These are phyloP conservation scores for Agaricales sp. DNA, from an alignment of 1,284 basidiomycete genomes.

Conservation along the genomic window DNA sequence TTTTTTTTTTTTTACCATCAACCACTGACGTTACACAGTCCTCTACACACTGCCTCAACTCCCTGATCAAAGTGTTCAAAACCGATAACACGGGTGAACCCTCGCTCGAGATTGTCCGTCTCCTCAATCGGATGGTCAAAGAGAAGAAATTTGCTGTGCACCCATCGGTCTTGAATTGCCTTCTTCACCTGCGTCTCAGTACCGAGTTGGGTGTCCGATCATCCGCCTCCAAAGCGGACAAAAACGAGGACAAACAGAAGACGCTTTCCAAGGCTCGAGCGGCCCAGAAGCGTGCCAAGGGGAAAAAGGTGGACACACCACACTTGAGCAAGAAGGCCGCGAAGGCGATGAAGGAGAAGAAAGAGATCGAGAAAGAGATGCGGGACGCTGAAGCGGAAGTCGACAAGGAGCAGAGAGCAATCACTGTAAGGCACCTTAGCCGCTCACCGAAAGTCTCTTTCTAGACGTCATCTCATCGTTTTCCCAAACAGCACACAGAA, in stretches of 20 bases:
- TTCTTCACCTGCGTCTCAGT: constrained; percentile 82
- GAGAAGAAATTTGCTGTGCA: constrained; percentile 88
- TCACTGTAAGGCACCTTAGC: constrained; percentile 67
- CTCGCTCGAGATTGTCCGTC: constrained; percentile 83
- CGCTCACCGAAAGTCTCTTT: too few species aligned
- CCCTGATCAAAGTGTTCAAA: constrained; percentile 75
- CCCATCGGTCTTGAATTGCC: constrained; percentile 79
- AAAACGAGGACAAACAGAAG: constrained; percentile 30
- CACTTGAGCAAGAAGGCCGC: constrained; percentile 83
- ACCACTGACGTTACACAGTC: constrained; percentile 28
- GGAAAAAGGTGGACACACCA: constrained; percentile 52
- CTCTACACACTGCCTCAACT: constrained; percentile 74
- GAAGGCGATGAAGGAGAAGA: constrained; percentile 72
- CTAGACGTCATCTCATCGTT: neutral
- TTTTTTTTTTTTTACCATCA: constrained; percentile 2
- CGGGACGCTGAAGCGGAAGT: constrained; percentile 92
- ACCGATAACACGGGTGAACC: constrained; percentile 71
- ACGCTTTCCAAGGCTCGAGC: constrained; percentile 37
- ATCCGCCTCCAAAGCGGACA: constrained; percentile 56
- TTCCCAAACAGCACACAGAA: constrained; percentile 75
- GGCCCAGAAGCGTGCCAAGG: constrained; percentile 38
- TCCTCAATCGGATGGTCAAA: constrained; percentile 95
- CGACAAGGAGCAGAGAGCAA: constrained; percentile 83
- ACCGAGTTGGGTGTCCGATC: constrained; percentile 79
- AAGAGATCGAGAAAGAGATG: constrained; percentile 83